Base-by-base conservation (phyloP, 2,329 filamentous ascomycete genomes). In the Exserohilum rostratum region DNA sequence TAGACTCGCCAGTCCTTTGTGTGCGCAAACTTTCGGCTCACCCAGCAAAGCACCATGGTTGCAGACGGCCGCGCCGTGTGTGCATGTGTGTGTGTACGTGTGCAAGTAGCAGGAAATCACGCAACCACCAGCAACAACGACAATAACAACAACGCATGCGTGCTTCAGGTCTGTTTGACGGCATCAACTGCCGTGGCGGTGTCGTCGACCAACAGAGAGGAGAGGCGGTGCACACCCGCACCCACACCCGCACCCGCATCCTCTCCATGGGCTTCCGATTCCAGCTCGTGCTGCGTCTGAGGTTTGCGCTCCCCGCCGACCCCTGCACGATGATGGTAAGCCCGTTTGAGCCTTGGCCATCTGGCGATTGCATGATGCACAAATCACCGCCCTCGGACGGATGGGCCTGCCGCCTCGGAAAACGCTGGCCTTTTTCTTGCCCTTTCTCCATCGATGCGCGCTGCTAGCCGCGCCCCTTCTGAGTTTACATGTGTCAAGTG, bases 311-410 rank as follows among this genome's bases (percentile, higher is more conserved):
- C 58, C 58, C 51, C 52, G 48, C 53, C 10, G 6, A 58, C 40
- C 61, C 65, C 62, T 65, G 60, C 55, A 43, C 40, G 22, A 46
- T 57, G 52, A 61, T 61, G 50, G 42, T 7, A 47, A 54, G 45
- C 42, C 46, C 34, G 29, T 39, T 38, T 47, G 54, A 38, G 53
- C 57, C 45, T 39, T 49, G 57, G 45, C n/a, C 22, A 25, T 25
- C 4, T 25, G 9, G 37, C 51, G 27, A 55, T 55, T 33, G 27
- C 40, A 46, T 47, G 38, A 60, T 57, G 53, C 51, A 50, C 53
- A 55, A 48, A 53, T 57, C 59, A 66, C 29, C 47, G 42, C 37
- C 39, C 48, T 66, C 68, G 68, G 68, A 57, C 60, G 52, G 67
- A 56, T 58, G 67, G 67, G 54, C 52, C 34, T 22, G 47, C 27